These are phyloP conservation scores for Lablab purpureus DNA, from an alignment of 306 rosid species.

Conservation along the genomic window DNA sequence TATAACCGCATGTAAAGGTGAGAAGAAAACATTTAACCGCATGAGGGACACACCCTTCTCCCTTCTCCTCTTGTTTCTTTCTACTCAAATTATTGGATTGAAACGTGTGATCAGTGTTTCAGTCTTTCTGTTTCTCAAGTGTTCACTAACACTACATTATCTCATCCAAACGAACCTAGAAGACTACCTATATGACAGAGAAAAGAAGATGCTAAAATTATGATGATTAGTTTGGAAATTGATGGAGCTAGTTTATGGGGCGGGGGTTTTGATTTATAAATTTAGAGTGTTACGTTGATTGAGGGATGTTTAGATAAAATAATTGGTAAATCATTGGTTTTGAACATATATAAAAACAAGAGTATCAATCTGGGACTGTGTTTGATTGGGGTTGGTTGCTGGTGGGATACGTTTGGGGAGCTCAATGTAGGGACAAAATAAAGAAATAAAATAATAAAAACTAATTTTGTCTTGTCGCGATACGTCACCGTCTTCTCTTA, in stretches of 20 bases:
- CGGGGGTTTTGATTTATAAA: background rate
- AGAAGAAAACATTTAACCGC: too few relatives aligned
- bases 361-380: conserved; percentile 35
- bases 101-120: too few relatives aligned
- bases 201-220: too few relatives aligned
- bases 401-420: conserved; percentile 47
- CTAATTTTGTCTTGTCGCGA: conserved; percentile 41
- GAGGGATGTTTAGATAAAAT: conserved; percentile 27
- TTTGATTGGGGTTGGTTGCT: conserved; percentile 51
- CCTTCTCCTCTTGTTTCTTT: too few relatives aligned
- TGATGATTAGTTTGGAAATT: background rate
- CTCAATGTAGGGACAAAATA: conserved; percentile 41
- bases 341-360: background rate
- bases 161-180: too few relatives aligned
- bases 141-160: too few relatives aligned
- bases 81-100: too few relatives aligned
- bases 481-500: conserved; percentile 46
- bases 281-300: conserved; percentile 9
- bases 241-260: conserved; percentile 11
- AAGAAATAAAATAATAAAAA: conserved; percentile 17
- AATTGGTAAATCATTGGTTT: conserved; percentile 21
- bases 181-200: too few relatives aligned
- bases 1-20: too few relatives aligned
- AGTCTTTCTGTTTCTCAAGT: too few relatives aligned
- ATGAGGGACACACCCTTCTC: too few relatives aligned